These are phyloP conservation scores for Phytopythium sindhum DNA, from an alignment of 352 stramenopile genomes.

Conservation along the genomic window DNA sequence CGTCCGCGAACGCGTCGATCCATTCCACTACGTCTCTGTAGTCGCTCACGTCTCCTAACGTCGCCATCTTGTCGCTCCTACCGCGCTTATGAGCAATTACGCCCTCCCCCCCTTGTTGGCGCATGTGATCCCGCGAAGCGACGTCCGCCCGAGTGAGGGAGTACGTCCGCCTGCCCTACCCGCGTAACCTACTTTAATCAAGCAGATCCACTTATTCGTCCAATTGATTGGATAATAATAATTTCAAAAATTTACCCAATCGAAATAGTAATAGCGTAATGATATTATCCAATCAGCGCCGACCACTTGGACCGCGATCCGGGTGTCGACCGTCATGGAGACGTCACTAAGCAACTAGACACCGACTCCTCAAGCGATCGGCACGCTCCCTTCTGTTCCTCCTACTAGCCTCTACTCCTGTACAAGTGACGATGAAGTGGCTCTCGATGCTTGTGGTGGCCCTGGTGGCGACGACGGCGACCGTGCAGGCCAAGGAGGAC, in stretches of 20 bases:
- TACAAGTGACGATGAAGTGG: slow-evolving; percentile 50
- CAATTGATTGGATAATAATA: neutral
- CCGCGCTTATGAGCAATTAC: neutral
- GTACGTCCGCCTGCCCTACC: neutral
- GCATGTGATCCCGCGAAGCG: neutral
- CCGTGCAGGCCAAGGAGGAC: slow-evolving; percentile 61
- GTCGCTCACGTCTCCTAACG: neutral
- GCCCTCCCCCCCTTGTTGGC: too few relatives aligned
- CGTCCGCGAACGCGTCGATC: neutral
- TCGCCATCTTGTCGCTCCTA: neutral
- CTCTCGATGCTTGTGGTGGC: slow-evolving; percentile 25
- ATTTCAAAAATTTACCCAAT: neutral
- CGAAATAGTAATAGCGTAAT: neutral
- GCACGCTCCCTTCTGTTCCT: neutral
- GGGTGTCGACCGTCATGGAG: neutral
- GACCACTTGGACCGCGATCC: neutral
- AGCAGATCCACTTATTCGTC: neutral
- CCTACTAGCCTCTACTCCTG: too few relatives aligned
- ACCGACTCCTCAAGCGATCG: neutral
- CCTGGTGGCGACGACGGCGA: slow-evolving; percentile 29
- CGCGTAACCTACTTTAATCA: neutral
- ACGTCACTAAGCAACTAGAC: neutral
- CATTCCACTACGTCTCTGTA: neutral
- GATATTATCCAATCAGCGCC: neutral
- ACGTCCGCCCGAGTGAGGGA: neutral